Evolutionary conservation across 2,329 filamentous ascomycete genomes (phyloP).

Genomic region (Ceratocystis harringtonii): DNA sequence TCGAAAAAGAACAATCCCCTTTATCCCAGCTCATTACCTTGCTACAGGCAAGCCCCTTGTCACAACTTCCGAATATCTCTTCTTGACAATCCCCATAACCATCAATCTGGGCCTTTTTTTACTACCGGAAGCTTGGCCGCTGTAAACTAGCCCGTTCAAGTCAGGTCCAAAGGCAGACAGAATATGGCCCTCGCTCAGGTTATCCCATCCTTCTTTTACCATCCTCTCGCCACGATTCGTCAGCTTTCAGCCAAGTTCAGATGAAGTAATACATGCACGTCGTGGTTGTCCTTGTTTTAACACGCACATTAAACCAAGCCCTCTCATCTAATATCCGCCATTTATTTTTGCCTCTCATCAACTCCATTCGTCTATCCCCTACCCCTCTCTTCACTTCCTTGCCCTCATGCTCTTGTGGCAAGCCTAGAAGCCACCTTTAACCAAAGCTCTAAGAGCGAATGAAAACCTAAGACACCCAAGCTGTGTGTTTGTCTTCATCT

Average conservation of each 20-base stretch:
- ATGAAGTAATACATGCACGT: neutral
- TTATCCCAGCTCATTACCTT: neutral
- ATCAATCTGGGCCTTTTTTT: neutral
- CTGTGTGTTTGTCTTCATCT: neutral
- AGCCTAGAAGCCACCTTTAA: neutral
- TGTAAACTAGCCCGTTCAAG: neutral
- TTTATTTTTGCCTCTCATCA: neutral
- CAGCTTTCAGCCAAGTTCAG: neutral
- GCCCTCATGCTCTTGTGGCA: neutral
- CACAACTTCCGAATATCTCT: neutral
- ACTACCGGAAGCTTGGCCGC: neutral
- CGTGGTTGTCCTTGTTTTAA: neutral
- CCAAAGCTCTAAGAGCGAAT: neutral
- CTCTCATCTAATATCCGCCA: constrained; percentile 5
- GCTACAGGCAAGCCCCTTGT: neutral
- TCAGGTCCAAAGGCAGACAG: neutral
- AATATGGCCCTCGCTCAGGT: neutral
- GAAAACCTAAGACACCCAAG: neutral
- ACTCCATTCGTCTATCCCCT: neutral
- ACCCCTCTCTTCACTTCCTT: neutral
- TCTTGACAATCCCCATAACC: neutral
- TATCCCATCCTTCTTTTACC: neutral
- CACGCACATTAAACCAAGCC: neutral
- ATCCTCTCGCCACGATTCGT: neutral
- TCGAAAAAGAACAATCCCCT: neutral